Evolutionary conservation across 345 rosid genomes (phyloP), one percentile per base, ranked within the genome.

Genomic region (Rhodomyrtus tomentosa): DNA sequence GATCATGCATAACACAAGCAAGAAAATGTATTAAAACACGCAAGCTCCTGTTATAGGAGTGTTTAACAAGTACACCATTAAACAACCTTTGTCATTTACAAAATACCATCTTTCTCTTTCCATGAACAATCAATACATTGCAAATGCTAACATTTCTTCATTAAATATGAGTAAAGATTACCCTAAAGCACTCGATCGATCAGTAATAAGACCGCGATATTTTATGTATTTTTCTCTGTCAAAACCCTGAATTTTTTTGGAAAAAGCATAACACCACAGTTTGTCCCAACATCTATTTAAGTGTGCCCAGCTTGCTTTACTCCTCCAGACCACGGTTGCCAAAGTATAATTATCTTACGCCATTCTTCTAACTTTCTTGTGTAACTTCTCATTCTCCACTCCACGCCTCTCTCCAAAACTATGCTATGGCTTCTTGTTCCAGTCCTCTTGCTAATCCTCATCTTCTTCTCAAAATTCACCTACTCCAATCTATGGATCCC

Each of bases 401-500:
- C 11, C 25, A 49, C 32, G 8, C 8, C 72, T 36, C 56, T n/a
- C 40, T 81, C 40, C 73, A 25, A 52, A 25, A 52, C 51, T 5
- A 85, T 82, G 87, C 80, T 40, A 54, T 86, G 54, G 55, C 85
- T 88, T 68, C 88, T 87, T 55, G 55, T 80, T 49, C 79, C 85
- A 13, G 36, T 84, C 55, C 18, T 87, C 73, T 27, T 86, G 48
- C 20, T 84, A 16, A 68, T 92, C 24, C 83, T 87, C 16, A 7
- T 90, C 80, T 36, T 79, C n/a, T n/a, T 91, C 90, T 51, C 85
- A n/a, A 91, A 91, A 86, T 87, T 89, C 84, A 2, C 85, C 6
- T 83, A 90, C 90, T 54, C 84, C 14, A 16, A 53, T 55, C 24
- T 96, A 87, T 94, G 93, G 93, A 51, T 88, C 72, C 99, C 96